These are phyloP conservation scores for Cyphellophora europaea DNA, from an alignment of 2,329 filamentous ascomycete species.

Conservation along the genomic window DNA sequence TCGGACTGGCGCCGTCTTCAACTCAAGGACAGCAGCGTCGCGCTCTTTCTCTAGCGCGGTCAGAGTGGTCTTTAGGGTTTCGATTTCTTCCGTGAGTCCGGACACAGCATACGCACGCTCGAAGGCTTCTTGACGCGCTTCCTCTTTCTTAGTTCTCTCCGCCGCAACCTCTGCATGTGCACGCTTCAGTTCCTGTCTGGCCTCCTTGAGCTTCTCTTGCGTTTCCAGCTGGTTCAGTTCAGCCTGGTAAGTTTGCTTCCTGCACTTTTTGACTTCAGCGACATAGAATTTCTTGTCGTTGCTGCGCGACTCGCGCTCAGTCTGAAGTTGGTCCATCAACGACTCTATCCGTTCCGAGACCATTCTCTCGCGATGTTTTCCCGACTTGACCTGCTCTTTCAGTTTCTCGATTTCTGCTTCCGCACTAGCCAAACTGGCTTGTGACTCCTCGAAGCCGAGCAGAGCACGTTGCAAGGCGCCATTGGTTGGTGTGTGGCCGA, in stretches of 20 bases:
- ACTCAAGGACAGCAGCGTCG: constrained; percentile 16
- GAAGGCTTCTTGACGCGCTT: constrained; percentile 37
- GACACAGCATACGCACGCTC: constrained; percentile 37
- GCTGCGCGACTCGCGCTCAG: constrained; percentile 40
- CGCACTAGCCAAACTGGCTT: constrained; percentile 25
- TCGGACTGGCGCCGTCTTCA: constrained; percentile 2
- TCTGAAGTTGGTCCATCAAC: constrained; percentile 42
- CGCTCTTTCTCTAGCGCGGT: constrained; percentile 29
- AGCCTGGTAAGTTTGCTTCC: constrained; percentile 50
- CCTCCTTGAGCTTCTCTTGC: constrained; percentile 41
- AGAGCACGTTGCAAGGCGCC: constrained; percentile 35
- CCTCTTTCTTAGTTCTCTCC: constrained; percentile 38
- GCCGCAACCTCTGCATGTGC: constrained; percentile 43
- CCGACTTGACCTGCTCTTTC: constrained; percentile 30
- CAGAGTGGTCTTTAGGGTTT: constrained; percentile 32
- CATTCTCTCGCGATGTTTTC: constrained; percentile 33
- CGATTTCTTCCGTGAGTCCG: constrained; percentile 34
- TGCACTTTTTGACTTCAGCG: constrained; percentile 45
- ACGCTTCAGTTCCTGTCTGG: constrained; percentile 34
- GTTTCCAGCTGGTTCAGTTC: constrained; percentile 44
- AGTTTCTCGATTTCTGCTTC: constrained; percentile 31
- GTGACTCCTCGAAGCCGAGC: constrained; percentile 37
- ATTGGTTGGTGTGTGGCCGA: constrained; percentile 20
- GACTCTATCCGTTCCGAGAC: constrained; percentile 36
- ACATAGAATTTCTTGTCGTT: constrained; percentile 42